These are phyloP conservation scores for Batrachochytrium dendrobatidis DNA, from an alignment of 371 early-diverging fungal genomes.

Conservation along the genomic window DNA sequence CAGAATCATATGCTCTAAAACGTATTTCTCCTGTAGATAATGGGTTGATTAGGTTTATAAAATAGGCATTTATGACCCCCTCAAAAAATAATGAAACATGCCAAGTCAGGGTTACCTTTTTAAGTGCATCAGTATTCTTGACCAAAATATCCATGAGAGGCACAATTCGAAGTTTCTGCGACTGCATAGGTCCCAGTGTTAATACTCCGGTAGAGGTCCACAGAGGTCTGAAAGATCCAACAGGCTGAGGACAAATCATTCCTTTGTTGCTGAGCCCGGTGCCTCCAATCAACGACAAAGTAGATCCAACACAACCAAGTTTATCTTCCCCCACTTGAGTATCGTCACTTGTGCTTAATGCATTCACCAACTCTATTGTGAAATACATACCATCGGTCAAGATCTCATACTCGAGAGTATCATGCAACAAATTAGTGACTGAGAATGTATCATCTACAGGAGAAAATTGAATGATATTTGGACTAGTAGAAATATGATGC, in stretches of 20 bases:
- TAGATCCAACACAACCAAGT: too few relatives aligned
- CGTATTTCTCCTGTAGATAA: constrained; percentile 51
- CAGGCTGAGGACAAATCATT: not conserved
- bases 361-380: constrained; percentile 28
- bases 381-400: constrained; percentile 62
- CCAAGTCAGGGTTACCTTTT: constrained; percentile 8
- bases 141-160: constrained; percentile 44
- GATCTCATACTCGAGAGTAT: constrained; percentile 48
- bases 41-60: not conserved
- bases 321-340: too few relatives aligned
- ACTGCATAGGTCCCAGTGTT: constrained; percentile 18
- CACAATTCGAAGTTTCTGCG: constrained; percentile 34
- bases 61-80: too few relatives aligned
- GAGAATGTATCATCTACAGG: constrained; percentile 20
- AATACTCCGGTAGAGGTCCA: not conserved
- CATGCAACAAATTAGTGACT: constrained; percentile 41
- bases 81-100: not conserved
- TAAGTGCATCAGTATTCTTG: constrained; percentile 44
- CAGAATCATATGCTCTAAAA: constrained; percentile 56
- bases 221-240: not conserved
- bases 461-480: constrained; percentile 8
- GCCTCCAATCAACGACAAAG: constrained; percentile 3
- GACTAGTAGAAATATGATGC: constrained; percentile 1
- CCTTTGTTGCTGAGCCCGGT: not conserved
- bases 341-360: not conserved